These are phyloP conservation scores for Clavariopsis aquatica DNA, from an alignment of 495 filamentous ascomycete species.

Conservation along the genomic window DNA sequence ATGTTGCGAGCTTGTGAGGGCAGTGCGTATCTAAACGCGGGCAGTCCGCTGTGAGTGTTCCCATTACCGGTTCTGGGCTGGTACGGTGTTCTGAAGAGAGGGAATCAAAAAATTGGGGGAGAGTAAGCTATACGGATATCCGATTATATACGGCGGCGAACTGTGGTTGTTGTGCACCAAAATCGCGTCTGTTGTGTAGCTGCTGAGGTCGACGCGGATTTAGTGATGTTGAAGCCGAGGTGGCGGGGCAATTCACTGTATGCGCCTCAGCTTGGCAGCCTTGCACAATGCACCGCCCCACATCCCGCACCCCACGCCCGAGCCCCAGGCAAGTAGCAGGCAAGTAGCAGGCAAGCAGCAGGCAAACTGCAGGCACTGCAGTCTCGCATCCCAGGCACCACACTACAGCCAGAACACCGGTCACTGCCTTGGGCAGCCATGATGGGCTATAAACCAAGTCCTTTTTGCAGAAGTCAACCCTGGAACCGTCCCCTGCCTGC, in stretches of 20 bases:
- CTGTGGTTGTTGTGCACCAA: not conserved
- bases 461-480: not conserved
- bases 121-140: not conserved
- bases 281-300: not conserved
- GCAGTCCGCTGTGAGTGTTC: slow-evolving; percentile 46
- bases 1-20: slow-evolving; percentile 50
- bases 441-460: not conserved
- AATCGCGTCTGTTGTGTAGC: not conserved
- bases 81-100: not conserved
- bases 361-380: no score
- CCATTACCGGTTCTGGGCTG: slow-evolving; percentile 37
- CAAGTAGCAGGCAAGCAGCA: no score
- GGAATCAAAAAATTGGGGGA: not conserved
- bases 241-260: not conserved
- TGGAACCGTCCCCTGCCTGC: not conserved
- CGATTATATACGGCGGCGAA: no score
- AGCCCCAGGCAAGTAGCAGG: no score
- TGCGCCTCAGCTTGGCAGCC: not conserved
- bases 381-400: not conserved
- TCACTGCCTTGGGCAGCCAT: not conserved
- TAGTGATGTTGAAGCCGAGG: not conserved
- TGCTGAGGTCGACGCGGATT: not conserved
- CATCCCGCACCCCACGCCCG: not conserved
- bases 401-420: not conserved
- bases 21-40: slow-evolving; percentile 46